Evolutionary conservation across 768 basidiomycete genomes (phyloP).

Genomic region (Amanita thiersii): DNA sequence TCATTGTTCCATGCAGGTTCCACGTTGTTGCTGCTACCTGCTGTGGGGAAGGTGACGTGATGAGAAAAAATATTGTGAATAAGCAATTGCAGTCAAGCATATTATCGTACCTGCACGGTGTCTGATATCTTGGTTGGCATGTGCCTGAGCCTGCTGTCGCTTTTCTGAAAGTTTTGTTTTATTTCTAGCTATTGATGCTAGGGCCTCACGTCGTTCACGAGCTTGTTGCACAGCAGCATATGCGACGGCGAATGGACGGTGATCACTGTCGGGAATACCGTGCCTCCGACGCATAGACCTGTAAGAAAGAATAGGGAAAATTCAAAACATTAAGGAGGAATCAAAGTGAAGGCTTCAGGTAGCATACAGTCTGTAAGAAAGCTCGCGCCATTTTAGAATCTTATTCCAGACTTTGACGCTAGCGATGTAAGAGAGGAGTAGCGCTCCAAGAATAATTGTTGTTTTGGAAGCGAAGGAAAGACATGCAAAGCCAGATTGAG

Average conservation of each 20-base stretch:
- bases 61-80: background rate
- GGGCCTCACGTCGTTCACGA: slow-evolving; percentile 41
- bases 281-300: slow-evolving; percentile 70
- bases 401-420: slow-evolving; percentile 33
- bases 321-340: slow-evolving; percentile 4
- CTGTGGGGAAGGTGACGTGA: background rate
- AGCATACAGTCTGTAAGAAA: slow-evolving; percentile 55
- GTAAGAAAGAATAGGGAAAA: slow-evolving; percentile 8
- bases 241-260: slow-evolving; percentile 82
- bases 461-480: slow-evolving; percentile 32
- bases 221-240: slow-evolving; percentile 61
- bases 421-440: slow-evolving; percentile 29
- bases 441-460: slow-evolving; percentile 24
- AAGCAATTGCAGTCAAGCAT: too few species aligned
- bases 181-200: slow-evolving; percentile 3
- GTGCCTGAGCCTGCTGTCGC: slow-evolving; percentile 5
- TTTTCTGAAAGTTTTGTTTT: slow-evolving; percentile 3
- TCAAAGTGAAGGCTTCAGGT: background rate
- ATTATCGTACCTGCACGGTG: slow-evolving; percentile 7
- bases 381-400: slow-evolving; percentile 53
- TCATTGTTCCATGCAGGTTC: slow-evolving; percentile 1
- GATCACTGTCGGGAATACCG: slow-evolving; percentile 79
- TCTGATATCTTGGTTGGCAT: slow-evolving; percentile 6
- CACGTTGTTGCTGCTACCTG: slow-evolving; percentile 6
- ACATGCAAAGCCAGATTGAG: slow-evolving; percentile 26